These are phyloP conservation scores for Apiotrichum akiyoshidainum DNA, from an alignment of 1,284 basidiomycete species.

Conservation along the genomic window DNA sequence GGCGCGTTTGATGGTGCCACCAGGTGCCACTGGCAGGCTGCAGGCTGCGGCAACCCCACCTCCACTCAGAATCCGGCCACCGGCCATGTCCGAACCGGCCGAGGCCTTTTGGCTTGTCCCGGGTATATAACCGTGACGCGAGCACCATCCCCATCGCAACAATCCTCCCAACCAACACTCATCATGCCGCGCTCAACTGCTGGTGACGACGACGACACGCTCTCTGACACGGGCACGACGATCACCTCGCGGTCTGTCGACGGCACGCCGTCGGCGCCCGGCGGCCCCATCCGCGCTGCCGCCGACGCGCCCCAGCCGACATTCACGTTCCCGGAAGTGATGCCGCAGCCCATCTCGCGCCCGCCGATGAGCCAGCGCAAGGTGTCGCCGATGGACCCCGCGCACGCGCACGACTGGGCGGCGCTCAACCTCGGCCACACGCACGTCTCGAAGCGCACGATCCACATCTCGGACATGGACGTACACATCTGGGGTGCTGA, in stretches of 20 bases:
- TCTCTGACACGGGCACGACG: background rate
- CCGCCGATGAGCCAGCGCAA: background rate
- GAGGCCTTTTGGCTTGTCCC: no score
- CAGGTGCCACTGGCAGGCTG: no score
- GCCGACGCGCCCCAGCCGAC: background rate
- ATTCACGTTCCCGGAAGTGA: background rate
- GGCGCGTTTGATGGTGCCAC: no score
- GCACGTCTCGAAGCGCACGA: background rate
- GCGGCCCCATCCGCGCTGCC: no score
- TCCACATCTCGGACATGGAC: slow-evolving; percentile 1
- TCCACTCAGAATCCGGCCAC: no score
- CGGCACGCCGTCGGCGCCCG: background rate
- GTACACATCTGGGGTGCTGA: slow-evolving; percentile 5
- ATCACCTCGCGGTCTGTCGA: slow-evolving; percentile 1
- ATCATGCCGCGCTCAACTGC: background rate
- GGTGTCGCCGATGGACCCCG: background rate
- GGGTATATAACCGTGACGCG: no score
- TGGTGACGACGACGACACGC: background rate
- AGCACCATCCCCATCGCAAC: no score
- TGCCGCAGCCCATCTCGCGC: background rate
- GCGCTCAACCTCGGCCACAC: slow-evolving; percentile 3
- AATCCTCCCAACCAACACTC: no score
- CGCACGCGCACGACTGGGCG: slow-evolving; percentile 6
- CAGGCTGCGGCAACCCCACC: no score
- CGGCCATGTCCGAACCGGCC: no score